Evolutionary conservation across 1,284 basidiomycete species (phyloP).

Genomic region (Jaminaea rosea): DNA sequence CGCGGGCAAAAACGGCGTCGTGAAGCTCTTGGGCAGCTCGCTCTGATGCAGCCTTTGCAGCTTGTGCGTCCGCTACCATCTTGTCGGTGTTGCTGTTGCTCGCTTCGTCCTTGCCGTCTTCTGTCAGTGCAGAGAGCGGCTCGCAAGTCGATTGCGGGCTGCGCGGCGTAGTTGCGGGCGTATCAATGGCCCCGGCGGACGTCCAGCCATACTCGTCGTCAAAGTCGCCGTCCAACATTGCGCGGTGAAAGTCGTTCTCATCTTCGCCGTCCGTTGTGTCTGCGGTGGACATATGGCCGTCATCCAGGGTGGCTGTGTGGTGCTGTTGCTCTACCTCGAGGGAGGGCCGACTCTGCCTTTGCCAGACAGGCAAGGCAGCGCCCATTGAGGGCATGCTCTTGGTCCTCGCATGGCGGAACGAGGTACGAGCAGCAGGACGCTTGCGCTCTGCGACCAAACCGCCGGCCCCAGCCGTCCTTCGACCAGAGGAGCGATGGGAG

Average conservation of each 20-base stretch:
- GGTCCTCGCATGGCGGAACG: neutral
- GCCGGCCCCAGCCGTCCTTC: neutral
- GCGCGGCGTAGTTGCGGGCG: slow-evolving; percentile 9
- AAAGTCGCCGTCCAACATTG: slow-evolving; percentile 31
- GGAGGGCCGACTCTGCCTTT: neutral
- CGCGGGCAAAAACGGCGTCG: slow-evolving; percentile 10
- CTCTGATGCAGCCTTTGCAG: neutral
- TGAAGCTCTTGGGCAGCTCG: neutral
- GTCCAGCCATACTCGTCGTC: neutral
- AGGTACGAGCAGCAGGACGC: neutral
- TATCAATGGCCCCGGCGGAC: slow-evolving; percentile 2
- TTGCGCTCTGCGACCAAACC: neutral
- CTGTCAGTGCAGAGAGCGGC: neutral
- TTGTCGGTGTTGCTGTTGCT: neutral
- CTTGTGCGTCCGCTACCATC: neutral
- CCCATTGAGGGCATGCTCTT: neutral
- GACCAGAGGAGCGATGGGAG: neutral
- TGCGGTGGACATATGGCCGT: neutral
- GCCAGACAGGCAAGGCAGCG: neutral
- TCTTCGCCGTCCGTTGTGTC: slow-evolving; percentile 18
- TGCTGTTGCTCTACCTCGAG: neutral
- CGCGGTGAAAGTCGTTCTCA: slow-evolving; percentile 40
- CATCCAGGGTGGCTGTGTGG: neutral
- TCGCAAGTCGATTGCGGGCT: slow-evolving; percentile 11
- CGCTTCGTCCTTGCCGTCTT: neutral